Evolutionary conservation across 805 yeast genomes (phyloP).

Genomic region (Saccharomyces jurei): DNA sequence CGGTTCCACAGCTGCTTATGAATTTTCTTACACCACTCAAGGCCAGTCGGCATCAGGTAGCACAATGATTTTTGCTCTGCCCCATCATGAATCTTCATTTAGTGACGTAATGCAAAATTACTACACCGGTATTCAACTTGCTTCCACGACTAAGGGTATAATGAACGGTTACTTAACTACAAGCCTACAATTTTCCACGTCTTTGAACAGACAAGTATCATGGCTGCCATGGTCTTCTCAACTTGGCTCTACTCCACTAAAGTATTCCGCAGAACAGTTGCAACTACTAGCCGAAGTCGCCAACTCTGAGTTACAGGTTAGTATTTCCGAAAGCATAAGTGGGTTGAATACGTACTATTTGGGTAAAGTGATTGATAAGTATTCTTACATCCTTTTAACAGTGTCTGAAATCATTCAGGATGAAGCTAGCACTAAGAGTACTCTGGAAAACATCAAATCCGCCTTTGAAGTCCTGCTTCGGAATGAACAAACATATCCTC

Average conservation of each 20-base stretch:
- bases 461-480: slow-evolving; percentile 37
- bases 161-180: slow-evolving; percentile 40
- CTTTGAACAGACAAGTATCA: slow-evolving; percentile 33
- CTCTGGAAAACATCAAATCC: slow-evolving; percentile 33
- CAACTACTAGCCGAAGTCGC: slow-evolving; percentile 38
- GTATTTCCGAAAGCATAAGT: slow-evolving; percentile 36
- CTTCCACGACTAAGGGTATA: slow-evolving; percentile 43
- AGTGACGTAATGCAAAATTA: slow-evolving; percentile 21
- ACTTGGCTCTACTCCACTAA: slow-evolving; percentile 25
- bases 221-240: slow-evolving; percentile 39
- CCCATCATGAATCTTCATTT: slow-evolving; percentile 53
- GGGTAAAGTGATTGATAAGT: slow-evolving; percentile 50
- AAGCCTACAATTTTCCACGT: slow-evolving; percentile 33
- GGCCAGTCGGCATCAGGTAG: slow-evolving; percentile 42
- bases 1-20: slow-evolving; percentile 35
- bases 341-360: slow-evolving; percentile 40
- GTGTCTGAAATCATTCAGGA: slow-evolving; percentile 42
- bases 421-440: slow-evolving; percentile 31
- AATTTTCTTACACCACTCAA: slow-evolving; percentile 36
- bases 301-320: slow-evolving; percentile 39
- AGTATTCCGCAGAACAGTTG: slow-evolving; percentile 39
- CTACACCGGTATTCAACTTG: slow-evolving; percentile 24
- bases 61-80: slow-evolving; percentile 52
- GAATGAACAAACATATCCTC: slow-evolving; percentile 41
- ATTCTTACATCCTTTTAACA: slow-evolving; percentile 47